phyloP scores from a whole-genome alignment of 2,329 filamentous ascomycete genomes.

The Clonostachys rosea region DNA sequence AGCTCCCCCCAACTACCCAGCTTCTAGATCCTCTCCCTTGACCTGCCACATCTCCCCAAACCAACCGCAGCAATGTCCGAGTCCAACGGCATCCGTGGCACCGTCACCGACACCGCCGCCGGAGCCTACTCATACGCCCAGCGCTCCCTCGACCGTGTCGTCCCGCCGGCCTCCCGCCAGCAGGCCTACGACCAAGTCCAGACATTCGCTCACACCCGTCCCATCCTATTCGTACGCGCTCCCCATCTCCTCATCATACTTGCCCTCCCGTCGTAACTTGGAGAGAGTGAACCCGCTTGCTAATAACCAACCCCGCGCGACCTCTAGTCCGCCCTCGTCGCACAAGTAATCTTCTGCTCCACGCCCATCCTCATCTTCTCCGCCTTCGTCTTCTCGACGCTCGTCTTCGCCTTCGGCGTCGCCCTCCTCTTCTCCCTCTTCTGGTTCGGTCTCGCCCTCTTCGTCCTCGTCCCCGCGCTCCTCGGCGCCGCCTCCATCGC shows the following conservation, averaged over 20 bases:
- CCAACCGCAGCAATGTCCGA: constrained; percentile 1
- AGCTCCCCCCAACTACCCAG: too few species aligned
- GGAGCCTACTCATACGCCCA: constrained; percentile 32
- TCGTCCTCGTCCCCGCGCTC: constrained; percentile 65
- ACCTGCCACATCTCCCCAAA: too few species aligned
- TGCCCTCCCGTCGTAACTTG: not conserved
- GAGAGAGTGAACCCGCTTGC: not conserved
- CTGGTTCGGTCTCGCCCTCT: constrained; percentile 60
- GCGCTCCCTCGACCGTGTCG: constrained; percentile 40
- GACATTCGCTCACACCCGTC: constrained; percentile 57
- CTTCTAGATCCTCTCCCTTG: too few species aligned
- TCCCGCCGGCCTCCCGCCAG: constrained; percentile 58
- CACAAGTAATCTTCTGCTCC: constrained; percentile 60
- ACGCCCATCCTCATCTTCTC: constrained; percentile 66
- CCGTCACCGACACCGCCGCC: constrained; percentile 23
- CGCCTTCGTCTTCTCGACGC: constrained; percentile 57
- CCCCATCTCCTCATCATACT: not conserved
- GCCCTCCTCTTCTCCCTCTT: constrained; percentile 64
- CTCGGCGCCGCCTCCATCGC: constrained; percentile 61
- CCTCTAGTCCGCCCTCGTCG: constrained; percentile 59
- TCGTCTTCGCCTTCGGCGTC: constrained; percentile 56
- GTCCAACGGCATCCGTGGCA: constrained; percentile 12
- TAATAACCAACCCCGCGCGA: constrained; percentile 2
- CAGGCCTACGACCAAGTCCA: constrained; percentile 47
- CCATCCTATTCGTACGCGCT: constrained; percentile 58